phyloP scores from a whole-genome alignment of 257 asterid species.

The Rauvolfia tetraphylla region DNA sequence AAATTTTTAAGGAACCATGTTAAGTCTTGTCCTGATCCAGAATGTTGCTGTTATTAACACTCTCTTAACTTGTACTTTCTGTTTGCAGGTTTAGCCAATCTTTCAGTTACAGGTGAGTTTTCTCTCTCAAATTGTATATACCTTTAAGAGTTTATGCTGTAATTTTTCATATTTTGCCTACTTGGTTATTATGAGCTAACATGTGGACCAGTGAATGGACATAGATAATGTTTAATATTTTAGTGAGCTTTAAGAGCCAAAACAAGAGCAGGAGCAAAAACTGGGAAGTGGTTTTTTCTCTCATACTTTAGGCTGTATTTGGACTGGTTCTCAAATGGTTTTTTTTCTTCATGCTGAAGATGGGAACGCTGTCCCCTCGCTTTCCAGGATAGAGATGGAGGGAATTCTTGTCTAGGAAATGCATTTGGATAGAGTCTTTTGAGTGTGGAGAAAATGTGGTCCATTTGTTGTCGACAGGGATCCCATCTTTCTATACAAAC shows the following conservation, averaged over 20 bases:
- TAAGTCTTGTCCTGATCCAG: background rate
- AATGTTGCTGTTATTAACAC: slow-evolving; percentile 4
- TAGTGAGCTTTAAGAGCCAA: background rate
- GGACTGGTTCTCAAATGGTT: too few relatives aligned
- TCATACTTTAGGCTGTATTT: too few relatives aligned
- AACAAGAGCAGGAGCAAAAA: slow-evolving; percentile 1
- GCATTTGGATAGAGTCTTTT: too few relatives aligned
- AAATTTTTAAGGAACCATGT: background rate
- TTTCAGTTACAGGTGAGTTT: slow-evolving; percentile 64
- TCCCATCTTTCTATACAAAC: too few relatives aligned
- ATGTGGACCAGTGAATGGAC: background rate
- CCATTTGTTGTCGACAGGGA: too few relatives aligned
- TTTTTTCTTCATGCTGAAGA: too few relatives aligned
- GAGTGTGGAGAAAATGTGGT: too few relatives aligned
- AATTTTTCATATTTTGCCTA: background rate
- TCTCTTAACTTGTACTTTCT: slow-evolving; percentile 16
- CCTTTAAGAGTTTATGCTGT: background rate
- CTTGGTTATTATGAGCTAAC: background rate
- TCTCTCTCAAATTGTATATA: background rate
- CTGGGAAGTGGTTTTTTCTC: too few relatives aligned
- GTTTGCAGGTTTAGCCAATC: slow-evolving; percentile 85
- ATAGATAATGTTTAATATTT: background rate
- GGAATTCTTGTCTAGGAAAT: too few relatives aligned
- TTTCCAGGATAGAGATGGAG: too few relatives aligned
- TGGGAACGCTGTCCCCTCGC: too few relatives aligned